A percentile compares a stretch with the other conserved stretches of the same genome.
phyloP scores from a whole-genome alignment of 257 asterid genomes.

The Phtheirospermum japonicum region DNA sequence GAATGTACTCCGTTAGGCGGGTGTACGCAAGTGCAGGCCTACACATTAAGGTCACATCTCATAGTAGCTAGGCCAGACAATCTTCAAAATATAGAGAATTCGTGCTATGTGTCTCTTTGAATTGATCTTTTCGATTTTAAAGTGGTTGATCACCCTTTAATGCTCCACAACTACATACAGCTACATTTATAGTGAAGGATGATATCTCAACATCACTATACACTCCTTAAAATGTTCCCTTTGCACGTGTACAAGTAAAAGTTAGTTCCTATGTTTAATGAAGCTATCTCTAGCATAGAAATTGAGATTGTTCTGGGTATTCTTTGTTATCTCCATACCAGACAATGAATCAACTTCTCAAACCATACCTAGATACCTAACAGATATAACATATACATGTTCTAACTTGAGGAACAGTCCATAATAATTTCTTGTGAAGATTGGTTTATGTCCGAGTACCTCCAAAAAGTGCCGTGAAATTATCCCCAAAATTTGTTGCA shows the following conservation, averaged over 20 bases:
- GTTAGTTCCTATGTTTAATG: background rate
- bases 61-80: background rate
- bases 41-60: background rate
- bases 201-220: background rate
- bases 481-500: slow-evolving; percentile 31
- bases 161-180: background rate
- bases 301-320: slow-evolving; percentile 1
- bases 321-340: background rate
- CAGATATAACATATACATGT: background rate
- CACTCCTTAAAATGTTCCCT: too few relatives aligned
- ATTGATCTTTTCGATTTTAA: background rate
- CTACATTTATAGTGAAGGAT: background rate
- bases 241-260: background rate
- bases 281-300: too few relatives aligned
- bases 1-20: too few relatives aligned
- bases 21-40: too few relatives aligned
- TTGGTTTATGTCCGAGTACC: slow-evolving; percentile 35
- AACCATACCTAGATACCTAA: background rate
- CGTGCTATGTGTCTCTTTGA: background rate
- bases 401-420: background rate
- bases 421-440: background rate
- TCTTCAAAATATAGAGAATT: background rate
- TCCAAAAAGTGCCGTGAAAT: slow-evolving; percentile 48
- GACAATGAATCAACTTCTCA: background rate
- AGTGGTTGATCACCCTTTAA: background rate